Evolutionary conservation across 2,329 filamentous ascomycete genomes (phyloP).

Genomic region (Hymenoscyphus fraxineus): DNA sequence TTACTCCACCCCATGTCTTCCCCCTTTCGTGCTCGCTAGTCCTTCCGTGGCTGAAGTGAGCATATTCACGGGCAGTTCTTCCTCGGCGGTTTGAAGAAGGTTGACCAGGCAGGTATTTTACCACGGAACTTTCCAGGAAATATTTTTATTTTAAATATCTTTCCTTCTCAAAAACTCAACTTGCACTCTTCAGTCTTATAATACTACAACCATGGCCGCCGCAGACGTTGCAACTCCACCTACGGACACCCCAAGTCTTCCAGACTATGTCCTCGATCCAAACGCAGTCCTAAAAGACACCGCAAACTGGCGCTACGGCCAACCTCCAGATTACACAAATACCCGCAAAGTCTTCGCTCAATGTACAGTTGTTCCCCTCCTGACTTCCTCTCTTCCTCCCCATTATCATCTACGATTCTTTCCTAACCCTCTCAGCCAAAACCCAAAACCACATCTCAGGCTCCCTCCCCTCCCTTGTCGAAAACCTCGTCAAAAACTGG

Average conservation of each 20-base stretch:
- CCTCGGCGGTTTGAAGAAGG: too few relatives aligned
- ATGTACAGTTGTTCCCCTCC: constrained; percentile 43
- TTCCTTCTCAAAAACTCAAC: neutral
- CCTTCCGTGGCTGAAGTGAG: too few relatives aligned
- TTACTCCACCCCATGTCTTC: too few relatives aligned
- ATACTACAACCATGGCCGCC: constrained; percentile 19
- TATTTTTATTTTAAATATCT: too few relatives aligned
- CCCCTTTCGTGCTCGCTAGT: too few relatives aligned
- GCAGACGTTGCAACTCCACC: constrained; percentile 17
- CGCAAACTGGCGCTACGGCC: constrained; percentile 57
- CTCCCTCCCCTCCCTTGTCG: constrained; percentile 57
- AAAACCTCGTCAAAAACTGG: constrained; percentile 72
- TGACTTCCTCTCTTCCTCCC: neutral
- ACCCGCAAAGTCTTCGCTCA: constrained; percentile 56
- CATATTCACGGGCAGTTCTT: too few relatives aligned
- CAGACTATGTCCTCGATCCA: constrained; percentile 56
- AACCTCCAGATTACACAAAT: constrained; percentile 60
- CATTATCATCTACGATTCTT: neutral
- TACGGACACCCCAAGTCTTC: constrained; percentile 31
- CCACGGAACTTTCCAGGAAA: too few relatives aligned
- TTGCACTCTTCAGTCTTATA: neutral
- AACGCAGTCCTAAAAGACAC: constrained; percentile 54
- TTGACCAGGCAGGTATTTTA: too few relatives aligned
- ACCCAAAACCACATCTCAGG: constrained; percentile 50
- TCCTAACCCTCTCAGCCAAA: constrained; percentile 45